Conservation (phyloP, 352 stramenopile species). For the Globisporangium cederbergense region DNA sequence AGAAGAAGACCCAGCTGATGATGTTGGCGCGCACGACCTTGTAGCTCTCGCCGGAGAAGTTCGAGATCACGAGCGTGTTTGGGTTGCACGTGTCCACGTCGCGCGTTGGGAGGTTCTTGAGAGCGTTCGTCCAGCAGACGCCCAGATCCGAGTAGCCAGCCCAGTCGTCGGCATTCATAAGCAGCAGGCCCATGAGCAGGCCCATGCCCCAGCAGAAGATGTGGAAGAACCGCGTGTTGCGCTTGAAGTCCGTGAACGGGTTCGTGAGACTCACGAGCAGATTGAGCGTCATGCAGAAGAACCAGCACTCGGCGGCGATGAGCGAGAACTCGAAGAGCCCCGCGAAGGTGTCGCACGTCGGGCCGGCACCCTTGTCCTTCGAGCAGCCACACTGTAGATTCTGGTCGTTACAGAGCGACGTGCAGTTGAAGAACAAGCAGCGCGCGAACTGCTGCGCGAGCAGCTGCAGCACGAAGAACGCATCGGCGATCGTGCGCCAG, state of each 20-base stretch:
- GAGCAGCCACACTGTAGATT: slow-evolving; percentile 83
- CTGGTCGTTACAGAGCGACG: slow-evolving; percentile 58
- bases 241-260: slow-evolving; percentile 89
- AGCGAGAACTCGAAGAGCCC: slow-evolving; percentile 85
- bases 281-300: slow-evolving; percentile 89
- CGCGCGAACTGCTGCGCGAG: slow-evolving; percentile 79
- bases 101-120: slow-evolving; percentile 54
- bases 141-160: slow-evolving; percentile 83
- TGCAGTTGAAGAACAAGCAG: slow-evolving; percentile 79
- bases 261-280: slow-evolving; percentile 86
- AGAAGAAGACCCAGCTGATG: slow-evolving; percentile 86
- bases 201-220: slow-evolving; percentile 77
- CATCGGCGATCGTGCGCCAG: slow-evolving; percentile 84
- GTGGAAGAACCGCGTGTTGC: slow-evolving; percentile 83
- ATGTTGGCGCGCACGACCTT: slow-evolving; percentile 83
- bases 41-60: slow-evolving; percentile 60
- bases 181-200: slow-evolving; percentile 55
- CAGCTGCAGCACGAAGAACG: slow-evolving; percentile 79
- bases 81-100: slow-evolving; percentile 25
- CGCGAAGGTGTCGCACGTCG: slow-evolving; percentile 70
- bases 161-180: slow-evolving; percentile 76
- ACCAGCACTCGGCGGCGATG: slow-evolving; percentile 83
- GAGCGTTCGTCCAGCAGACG: slow-evolving; percentile 84
- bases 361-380: slow-evolving; percentile 29
- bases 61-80: slow-evolving; percentile 49